Conservation (phyloP, 2,329 filamentous ascomycete species). For the Davidsoniella australis region DNA sequence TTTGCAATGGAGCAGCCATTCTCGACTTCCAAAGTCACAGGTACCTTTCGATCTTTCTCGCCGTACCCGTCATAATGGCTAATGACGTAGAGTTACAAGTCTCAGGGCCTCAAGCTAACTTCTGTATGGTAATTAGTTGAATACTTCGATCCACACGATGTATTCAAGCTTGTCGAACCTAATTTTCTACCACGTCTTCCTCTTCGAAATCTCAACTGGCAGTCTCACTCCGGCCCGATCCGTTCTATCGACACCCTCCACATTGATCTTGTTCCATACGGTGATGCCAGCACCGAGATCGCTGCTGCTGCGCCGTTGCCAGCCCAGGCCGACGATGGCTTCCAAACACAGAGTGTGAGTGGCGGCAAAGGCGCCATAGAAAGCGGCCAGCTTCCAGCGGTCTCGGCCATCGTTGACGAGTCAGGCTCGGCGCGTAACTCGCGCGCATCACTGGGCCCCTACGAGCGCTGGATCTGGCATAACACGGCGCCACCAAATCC, state of each 20-base stretch:
- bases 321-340: slow-evolving; percentile 36
- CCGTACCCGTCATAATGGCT: background rate
- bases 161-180: slow-evolving; percentile 68
- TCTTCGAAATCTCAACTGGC: slow-evolving; percentile 88
- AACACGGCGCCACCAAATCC: slow-evolving; percentile 73
- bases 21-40: slow-evolving; percentile 62
- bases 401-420: slow-evolving; percentile 20
- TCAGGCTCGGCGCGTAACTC: slow-evolving; percentile 11
- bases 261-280: slow-evolving; percentile 62
- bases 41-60: slow-evolving; percentile 24
- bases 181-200: slow-evolving; percentile 66
- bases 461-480: slow-evolving; percentile 18
- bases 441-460: slow-evolving; percentile 23
- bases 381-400: slow-evolving; percentile 14
- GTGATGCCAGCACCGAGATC: slow-evolving; percentile 13
- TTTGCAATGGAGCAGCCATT: slow-evolving; percentile 44
- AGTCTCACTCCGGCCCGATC: slow-evolving; percentile 77
- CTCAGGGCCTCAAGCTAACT: too few relatives aligned
- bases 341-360: slow-evolving; percentile 38
- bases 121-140: slow-evolving; percentile 44
- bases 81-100: too few relatives aligned
- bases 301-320: slow-evolving; percentile 25
- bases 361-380: slow-evolving; percentile 16
- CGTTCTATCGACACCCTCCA: slow-evolving; percentile 89
- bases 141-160: slow-evolving; percentile 82